Base-by-base conservation (phyloP, 768 basidiomycete genomes). In the Macrolepiota fuliginosa region DNA sequence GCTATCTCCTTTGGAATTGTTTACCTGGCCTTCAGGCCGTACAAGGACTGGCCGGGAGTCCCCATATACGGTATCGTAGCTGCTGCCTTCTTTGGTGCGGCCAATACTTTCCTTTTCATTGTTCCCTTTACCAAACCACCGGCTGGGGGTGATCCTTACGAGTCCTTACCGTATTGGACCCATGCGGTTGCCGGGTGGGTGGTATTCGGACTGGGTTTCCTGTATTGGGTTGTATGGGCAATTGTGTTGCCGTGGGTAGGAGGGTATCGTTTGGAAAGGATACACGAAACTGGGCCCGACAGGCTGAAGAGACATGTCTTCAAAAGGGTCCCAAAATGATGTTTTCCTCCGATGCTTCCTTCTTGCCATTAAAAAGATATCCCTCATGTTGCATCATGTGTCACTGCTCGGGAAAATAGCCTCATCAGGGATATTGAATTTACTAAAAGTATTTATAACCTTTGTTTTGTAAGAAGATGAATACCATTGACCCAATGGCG, bases 21-120 rank as follows among this genome's bases (percentile, higher is more conserved):
- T 37, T 51, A 37, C 45, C 57, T 63, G 22, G 49, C n/a, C 36
- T 50, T 55, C 53, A 65, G 63, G 17, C 71, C 70, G 0, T 69
- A 68, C 63, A 60, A 65, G 15, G 68, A 70, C 65, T 71, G 70
- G 70, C 66, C 70, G n/a, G 54, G 51, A n/a, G 64, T 70, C 29
- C 45, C 54, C 11, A 17, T 66, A 17, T 61, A 62, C 4, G 64
- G 62, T 1, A 63, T 69, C 54, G 32, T 74, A 35, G 69, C 74
- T 2, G 70, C 73, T 3, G 66, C 40, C 64, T 80, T 85, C 68
- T 87, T 88, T 73, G 82, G 86, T 64, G 64, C 80, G 1, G 80
- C 82, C 3, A 88, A 89, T 64, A 66, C 85, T 45, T 87, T 89
- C 71, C 73, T 88, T 12, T 74, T 79, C 51, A 62, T 83, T 51